Evolutionary conservation across 768 basidiomycete genomes (phyloP).

Genomic region (Kwoniella botswanensis): DNA sequence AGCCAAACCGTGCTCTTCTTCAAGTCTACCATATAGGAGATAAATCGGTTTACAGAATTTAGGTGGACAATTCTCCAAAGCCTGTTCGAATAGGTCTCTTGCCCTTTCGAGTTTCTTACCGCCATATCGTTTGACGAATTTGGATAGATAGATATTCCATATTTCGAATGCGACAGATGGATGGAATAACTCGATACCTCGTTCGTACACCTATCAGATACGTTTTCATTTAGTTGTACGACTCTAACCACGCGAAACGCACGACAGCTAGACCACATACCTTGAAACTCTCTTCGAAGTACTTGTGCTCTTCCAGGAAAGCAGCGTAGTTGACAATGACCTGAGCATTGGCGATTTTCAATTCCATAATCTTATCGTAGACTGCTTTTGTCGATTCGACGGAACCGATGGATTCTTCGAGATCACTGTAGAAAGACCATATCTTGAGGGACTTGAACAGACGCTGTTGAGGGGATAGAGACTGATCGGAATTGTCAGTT

Average conservation of each 20-base stretch:
- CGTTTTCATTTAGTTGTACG: constrained; percentile 56
- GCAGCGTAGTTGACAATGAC: constrained; percentile 95
- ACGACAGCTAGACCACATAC: constrained; percentile 58
- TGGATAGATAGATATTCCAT: constrained; percentile 98
- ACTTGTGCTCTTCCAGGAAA: constrained; percentile 96
- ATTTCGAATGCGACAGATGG: constrained; percentile 98
- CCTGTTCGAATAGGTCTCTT: constrained; percentile 97
- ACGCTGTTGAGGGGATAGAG: constrained; percentile 81
- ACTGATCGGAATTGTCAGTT: constrained; percentile 60
- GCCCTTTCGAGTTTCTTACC: constrained; percentile 92
- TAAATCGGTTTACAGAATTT: constrained; percentile 94
- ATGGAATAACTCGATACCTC: constrained; percentile 95
- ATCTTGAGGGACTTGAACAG: constrained; percentile 97
- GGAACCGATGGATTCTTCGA: constrained; percentile 95
- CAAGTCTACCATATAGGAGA: constrained; percentile 92
- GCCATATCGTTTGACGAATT: constrained; percentile 95
- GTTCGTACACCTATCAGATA: constrained; percentile 72
- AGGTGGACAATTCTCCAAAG: constrained; percentile 91
- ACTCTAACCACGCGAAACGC: neutral
- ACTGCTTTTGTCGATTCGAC: constrained; percentile 89
- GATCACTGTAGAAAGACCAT: constrained; percentile 98
- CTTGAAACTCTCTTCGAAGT: constrained; percentile 99
- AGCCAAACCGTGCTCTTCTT: constrained; percentile 92
- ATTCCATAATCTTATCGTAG: constrained; percentile 93
- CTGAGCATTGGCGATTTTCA: constrained; percentile 97